Percentiles rank a stretch among this genome's conserved stretches.
phyloP scores from a whole-genome alignment of 352 stramenopile species.

The Bremia lactucae region DNA sequence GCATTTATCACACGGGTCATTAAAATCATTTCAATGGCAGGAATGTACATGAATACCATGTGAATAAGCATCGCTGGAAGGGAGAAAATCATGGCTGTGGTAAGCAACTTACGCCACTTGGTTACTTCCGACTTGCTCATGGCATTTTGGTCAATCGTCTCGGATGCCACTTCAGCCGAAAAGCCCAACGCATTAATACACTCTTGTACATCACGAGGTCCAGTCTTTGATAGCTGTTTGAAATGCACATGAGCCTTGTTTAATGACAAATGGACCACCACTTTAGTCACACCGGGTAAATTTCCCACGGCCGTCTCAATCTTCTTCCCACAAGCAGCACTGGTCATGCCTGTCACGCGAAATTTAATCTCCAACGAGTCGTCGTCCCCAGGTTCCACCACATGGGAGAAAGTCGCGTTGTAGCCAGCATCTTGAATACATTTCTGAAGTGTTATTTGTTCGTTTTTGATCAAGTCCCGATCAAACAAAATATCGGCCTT shows the following conservation, averaged over 20 bases:
- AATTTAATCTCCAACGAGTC: slow-evolving; percentile 79
- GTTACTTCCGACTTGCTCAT: slow-evolving; percentile 61
- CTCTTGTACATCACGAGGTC: slow-evolving; percentile 58
- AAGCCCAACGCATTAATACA: slow-evolving; percentile 62
- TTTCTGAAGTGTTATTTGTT: slow-evolving; percentile 30
- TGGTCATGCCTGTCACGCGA: slow-evolving; percentile 56
- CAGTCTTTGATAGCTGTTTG: slow-evolving; percentile 64
- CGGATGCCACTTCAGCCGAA: slow-evolving; percentile 35
- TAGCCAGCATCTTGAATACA: slow-evolving; percentile 74
- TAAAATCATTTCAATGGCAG: slow-evolving; percentile 42
- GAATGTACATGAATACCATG: slow-evolving; percentile 82
- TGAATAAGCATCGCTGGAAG: slow-evolving; percentile 76
- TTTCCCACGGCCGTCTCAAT: slow-evolving; percentile 53
- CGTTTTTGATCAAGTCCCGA: slow-evolving; percentile 49
- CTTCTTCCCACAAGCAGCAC: slow-evolving; percentile 46
- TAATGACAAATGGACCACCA: slow-evolving; percentile 46
- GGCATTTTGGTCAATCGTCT: slow-evolving; percentile 47
- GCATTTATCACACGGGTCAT: slow-evolving; percentile 73
- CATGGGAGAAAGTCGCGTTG: slow-evolving; percentile 65
- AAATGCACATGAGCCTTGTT: slow-evolving; percentile 74
- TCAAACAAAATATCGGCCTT: slow-evolving; percentile 82
- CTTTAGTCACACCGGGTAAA: slow-evolving; percentile 63
- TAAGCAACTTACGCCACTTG: slow-evolving; percentile 65
- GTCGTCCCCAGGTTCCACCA: slow-evolving; percentile 60
- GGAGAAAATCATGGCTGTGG: slow-evolving; percentile 75